phyloP scores from a whole-genome alignment of 805 yeast genomes.

The Debaryomyces maramus region DNA sequence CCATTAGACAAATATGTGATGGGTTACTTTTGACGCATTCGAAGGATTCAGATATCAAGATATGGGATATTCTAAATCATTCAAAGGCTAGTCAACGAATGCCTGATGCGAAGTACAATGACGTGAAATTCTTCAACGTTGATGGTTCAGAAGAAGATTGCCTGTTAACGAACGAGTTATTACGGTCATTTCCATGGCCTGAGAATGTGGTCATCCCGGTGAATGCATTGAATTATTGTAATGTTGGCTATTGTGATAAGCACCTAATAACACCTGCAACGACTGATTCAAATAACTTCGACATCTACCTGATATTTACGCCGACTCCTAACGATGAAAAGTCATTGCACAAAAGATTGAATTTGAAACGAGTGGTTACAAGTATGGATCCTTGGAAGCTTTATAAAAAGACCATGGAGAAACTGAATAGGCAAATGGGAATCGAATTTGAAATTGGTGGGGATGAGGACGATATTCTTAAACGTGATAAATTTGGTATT shows the following conservation, averaged over 20 bases:
- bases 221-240: constrained; percentile 71
- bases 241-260: constrained; percentile 45
- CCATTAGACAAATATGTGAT: constrained; percentile 35
- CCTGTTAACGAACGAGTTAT: constrained; percentile 16
- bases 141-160: constrained; percentile 17
- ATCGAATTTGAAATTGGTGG: constrained; percentile 8
- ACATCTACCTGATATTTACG: constrained; percentile 48
- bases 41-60: constrained; percentile 55
- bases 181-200: constrained; percentile 15
- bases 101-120: constrained; percentile 10
- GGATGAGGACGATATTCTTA: constrained; percentile 1
- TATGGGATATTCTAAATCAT: constrained; percentile 39
- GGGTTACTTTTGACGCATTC: constrained; percentile 57
- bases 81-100: not conserved
- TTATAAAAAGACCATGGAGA: constrained; percentile 8
- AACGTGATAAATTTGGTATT: constrained; percentile 56
- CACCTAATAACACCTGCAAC: constrained; percentile 61
- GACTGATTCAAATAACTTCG: constrained; percentile 60
- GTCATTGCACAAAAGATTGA: constrained; percentile 11
- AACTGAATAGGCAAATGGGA: constrained; percentile 9
- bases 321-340: constrained; percentile 2
- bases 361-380: constrained; percentile 32
- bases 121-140: constrained; percentile 11
- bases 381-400: constrained; percentile 28
- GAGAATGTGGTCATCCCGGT: constrained; percentile 57